Evolutionary conservation across 2,329 filamentous ascomycete genomes (phyloP).

Genomic region (Epichloe uncinata): DNA sequence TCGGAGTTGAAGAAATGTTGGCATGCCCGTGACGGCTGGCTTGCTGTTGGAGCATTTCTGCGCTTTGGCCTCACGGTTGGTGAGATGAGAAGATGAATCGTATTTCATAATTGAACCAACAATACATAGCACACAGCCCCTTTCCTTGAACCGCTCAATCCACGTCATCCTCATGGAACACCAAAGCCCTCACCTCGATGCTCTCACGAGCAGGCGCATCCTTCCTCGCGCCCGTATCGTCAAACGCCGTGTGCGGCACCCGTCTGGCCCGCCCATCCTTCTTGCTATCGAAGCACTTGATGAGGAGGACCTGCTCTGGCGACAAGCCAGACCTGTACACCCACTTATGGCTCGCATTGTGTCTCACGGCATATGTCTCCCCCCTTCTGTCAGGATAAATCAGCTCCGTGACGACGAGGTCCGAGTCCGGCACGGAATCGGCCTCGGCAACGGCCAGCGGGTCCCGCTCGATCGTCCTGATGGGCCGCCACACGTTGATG

Average conservation of each 20-base stretch:
- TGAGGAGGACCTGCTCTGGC: slow-evolving; percentile 40
- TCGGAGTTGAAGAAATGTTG: neutral
- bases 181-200: slow-evolving; percentile 42
- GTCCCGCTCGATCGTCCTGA: slow-evolving; percentile 33
- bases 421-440: slow-evolving; percentile 32
- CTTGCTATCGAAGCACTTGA: slow-evolving; percentile 50
- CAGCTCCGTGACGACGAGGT: slow-evolving; percentile 34
- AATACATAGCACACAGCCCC: neutral
- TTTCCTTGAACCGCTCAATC: neutral
- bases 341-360: slow-evolving; percentile 33
- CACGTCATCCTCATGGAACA: slow-evolving; percentile 23
- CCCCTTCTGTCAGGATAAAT: slow-evolving; percentile 37
- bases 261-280: slow-evolving; percentile 29
- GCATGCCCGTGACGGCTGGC: no score
- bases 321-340: slow-evolving; percentile 37
- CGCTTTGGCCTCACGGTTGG: no score
- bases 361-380: slow-evolving; percentile 33
- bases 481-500: slow-evolving; percentile 41
- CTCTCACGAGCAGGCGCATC: slow-evolving; percentile 40
- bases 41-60: no score
- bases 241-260: slow-evolving; percentile 44
- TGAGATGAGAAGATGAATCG: no score
- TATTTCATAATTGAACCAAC: no score
- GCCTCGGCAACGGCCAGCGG: slow-evolving; percentile 42
- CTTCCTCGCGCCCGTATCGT: slow-evolving; percentile 25